phyloP scores from a whole-genome alignment of 768 basidiomycete genomes.

The Candolleomyces eurysporus region DNA sequence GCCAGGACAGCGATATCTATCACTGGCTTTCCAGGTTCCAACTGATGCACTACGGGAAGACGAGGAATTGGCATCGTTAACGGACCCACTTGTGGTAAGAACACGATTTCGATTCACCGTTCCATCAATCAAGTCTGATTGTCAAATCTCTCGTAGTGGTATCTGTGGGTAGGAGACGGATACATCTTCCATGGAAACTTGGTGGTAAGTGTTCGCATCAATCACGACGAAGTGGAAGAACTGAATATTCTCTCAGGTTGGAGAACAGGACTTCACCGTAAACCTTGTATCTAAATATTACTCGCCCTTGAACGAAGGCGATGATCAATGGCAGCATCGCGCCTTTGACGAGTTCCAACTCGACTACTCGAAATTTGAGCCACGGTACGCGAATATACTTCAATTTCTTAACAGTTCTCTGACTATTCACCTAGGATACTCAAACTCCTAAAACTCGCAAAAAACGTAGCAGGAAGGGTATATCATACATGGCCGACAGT shows the following conservation, averaged over 20 bases:
- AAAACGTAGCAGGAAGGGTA: conserved; percentile 26
- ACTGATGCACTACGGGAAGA: conserved; percentile 27
- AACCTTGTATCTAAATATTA: conserved; percentile 22
- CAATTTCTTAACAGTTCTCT: background rate
- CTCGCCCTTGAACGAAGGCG: conserved; percentile 17
- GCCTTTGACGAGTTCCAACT: conserved; percentile 33
- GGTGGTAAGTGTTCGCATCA: background rate
- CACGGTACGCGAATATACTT: conserved; percentile 24
- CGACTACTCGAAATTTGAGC: conserved; percentile 32
- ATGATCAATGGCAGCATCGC: conserved; percentile 29
- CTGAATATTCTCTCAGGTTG: conserved; percentile 1
- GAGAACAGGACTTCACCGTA: conserved; percentile 25
- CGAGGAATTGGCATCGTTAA: conserved; percentile 27
- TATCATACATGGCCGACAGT: conserved; percentile 28
- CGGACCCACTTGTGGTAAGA: conserved; percentile 29
- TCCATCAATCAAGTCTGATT: background rate
- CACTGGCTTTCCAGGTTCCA: conserved; percentile 32
- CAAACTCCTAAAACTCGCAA: conserved; percentile 32
- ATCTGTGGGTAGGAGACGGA: conserved; percentile 31
- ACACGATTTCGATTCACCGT: background rate
- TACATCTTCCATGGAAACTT: conserved; percentile 17
- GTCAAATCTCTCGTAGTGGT: conserved; percentile 25
- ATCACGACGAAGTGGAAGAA: background rate
- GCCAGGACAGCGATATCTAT: conserved; percentile 21
- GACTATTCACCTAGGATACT: conserved; percentile 21